phyloP scores from a whole-genome alignment of 768 basidiomycete genomes.

The Serendipita vermifera region DNA sequence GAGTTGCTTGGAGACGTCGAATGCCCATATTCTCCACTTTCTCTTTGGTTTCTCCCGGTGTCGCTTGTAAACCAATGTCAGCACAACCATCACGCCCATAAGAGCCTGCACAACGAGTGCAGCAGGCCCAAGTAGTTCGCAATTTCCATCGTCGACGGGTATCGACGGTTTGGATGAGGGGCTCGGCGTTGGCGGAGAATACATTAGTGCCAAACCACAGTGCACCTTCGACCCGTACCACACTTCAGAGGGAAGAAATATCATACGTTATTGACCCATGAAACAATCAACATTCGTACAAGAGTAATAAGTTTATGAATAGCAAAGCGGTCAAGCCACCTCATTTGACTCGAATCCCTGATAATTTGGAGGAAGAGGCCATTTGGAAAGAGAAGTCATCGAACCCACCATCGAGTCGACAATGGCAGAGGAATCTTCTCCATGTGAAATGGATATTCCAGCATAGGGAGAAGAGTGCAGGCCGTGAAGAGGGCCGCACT shows the following conservation, averaged over 20 bases:
- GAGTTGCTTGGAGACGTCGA: conserved; percentile 87
- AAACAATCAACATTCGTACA: too few relatives aligned
- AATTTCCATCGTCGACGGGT: conserved; percentile 30
- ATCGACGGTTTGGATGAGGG: not conserved
- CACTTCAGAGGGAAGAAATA: too few relatives aligned
- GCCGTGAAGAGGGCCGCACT: not conserved
- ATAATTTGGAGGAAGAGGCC: conserved; percentile 7
- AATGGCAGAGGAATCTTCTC: not conserved
- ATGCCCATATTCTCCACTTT: conserved; percentile 92
- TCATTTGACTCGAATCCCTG: not conserved
- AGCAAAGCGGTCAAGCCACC: not conserved
- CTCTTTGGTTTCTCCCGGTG: conserved; percentile 75
- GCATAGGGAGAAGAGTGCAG: not conserved
- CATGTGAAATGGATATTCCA: not conserved
- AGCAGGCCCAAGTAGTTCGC: conserved; percentile 36
- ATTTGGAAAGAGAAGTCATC: conserved; percentile 7
- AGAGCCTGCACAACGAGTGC: conserved; percentile 60
- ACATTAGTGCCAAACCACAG: not conserved
- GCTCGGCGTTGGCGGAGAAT: not conserved
- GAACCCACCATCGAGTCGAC: not conserved
- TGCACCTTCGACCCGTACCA: too few relatives aligned
- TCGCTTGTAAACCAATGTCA: conserved; percentile 76
- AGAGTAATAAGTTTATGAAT: too few relatives aligned
- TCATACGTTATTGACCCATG: too few relatives aligned
- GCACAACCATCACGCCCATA: conserved; percentile 84